Evolutionary conservation across 805 yeast species (phyloP).

Genomic region (Cyberlindnera mississippiensis): DNA sequence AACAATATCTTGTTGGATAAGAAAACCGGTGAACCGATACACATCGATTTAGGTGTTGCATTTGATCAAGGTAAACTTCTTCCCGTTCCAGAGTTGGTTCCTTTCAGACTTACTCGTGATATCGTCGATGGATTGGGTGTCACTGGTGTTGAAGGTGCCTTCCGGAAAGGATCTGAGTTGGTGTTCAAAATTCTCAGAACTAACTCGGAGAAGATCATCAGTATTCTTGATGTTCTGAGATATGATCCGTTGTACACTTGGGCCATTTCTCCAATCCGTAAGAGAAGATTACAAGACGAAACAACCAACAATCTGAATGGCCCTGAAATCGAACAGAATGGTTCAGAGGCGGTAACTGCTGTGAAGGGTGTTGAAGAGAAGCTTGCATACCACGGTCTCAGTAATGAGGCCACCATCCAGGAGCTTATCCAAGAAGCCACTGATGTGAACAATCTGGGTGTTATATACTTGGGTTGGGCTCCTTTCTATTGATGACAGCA

Average conservation of each 20-base stretch:
- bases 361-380: slow-evolving; percentile 69
- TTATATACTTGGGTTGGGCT: slow-evolving; percentile 82
- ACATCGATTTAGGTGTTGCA: slow-evolving; percentile 94
- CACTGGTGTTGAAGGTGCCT: slow-evolving; percentile 78
- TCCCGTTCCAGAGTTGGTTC: slow-evolving; percentile 89
- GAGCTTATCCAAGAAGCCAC: slow-evolving; percentile 78
- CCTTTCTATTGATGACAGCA: slow-evolving; percentile 52
- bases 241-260: slow-evolving; percentile 94
- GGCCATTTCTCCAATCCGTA: slow-evolving; percentile 76
- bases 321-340: slow-evolving; percentile 16
- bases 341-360: slow-evolving; percentile 73
- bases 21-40: slow-evolving; percentile 86
- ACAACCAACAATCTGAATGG: slow-evolving; percentile 7
- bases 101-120: slow-evolving; percentile 88
- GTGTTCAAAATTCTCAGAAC: slow-evolving; percentile 63
- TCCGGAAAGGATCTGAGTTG: slow-evolving; percentile 67
- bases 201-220: slow-evolving; percentile 65
- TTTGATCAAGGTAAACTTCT: slow-evolving; percentile 88
- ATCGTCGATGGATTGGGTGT: slow-evolving; percentile 91
- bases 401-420: slow-evolving; percentile 79
- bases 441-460: slow-evolving; percentile 59
- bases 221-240: slow-evolving; percentile 77
- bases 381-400: slow-evolving; percentile 59
- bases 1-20: slow-evolving; percentile 83
- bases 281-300: slow-evolving; percentile 46